A percentile compares a stretch with the other conserved stretches of the same genome.
Evolutionary conservation across 495 filamentous ascomycete genomes (phyloP).

Genomic region (Penicillium fimorum): DNA sequence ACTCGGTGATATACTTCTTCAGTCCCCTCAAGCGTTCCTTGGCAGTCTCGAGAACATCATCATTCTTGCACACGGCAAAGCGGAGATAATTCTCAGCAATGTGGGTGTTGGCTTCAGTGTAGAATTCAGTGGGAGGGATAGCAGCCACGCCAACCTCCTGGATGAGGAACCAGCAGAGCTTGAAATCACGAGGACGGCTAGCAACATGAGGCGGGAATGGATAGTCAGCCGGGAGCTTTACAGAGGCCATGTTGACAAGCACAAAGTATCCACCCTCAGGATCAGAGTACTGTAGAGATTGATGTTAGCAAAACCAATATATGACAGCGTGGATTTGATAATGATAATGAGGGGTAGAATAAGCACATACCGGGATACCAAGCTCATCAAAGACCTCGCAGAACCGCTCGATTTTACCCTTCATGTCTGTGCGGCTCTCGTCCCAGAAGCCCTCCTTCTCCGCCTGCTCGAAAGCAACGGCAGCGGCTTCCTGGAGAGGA

Average conservation of each 20-base stretch:
- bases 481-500: conserved; percentile 93
- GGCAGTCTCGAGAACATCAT: conserved; percentile 82
- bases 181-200: conserved; percentile 83
- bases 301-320: conserved; percentile 7
- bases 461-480: conserved; percentile 90
- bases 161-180: conserved; percentile 93
- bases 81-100: conserved; percentile 90
- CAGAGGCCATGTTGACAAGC: conserved; percentile 82
- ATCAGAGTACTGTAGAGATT: conserved; percentile 63
- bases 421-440: conserved; percentile 79
- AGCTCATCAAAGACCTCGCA: conserved; percentile 88
- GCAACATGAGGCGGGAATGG: conserved; percentile 86
- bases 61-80: conserved; percentile 96
- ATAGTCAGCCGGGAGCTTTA: conserved; percentile 77
- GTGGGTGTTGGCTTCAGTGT: conserved; percentile 75
- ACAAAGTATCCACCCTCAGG: conserved; percentile 98
- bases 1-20: conserved; percentile 69
- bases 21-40: conserved; percentile 84
- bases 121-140: conserved; percentile 96
- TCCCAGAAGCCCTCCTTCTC: conserved; percentile 87
- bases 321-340: neutral
- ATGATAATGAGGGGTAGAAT: neutral
- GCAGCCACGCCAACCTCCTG: conserved; percentile 93
- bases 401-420: conserved; percentile 81
- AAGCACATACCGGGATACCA: conserved; percentile 62